phyloP scores from a whole-genome alignment of 2,329 filamentous ascomycete species.

The Cordyceps cicadae region DNA sequence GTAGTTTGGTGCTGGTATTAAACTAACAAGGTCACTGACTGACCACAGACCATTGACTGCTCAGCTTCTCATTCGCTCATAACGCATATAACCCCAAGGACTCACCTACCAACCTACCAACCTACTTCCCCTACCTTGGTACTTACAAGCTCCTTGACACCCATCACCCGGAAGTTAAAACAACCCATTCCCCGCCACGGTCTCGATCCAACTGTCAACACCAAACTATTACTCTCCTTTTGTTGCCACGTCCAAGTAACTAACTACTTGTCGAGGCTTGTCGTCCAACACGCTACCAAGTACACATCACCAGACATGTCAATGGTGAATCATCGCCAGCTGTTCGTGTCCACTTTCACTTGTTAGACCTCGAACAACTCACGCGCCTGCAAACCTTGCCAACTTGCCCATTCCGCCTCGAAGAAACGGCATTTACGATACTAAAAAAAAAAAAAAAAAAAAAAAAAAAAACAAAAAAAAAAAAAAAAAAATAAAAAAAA shows the following conservation, averaged over 20 bases:
- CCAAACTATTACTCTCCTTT: not conserved
- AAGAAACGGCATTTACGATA: too few species aligned
- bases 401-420: too few species aligned
- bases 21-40: not conserved
- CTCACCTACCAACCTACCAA: too few species aligned
- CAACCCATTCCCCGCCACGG: conserved; percentile 10
- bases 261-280: not conserved
- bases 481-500: too few species aligned
- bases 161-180: conserved; percentile 10
- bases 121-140: too few species aligned
- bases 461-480: too few species aligned
- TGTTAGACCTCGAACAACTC: not conserved
- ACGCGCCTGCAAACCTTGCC: too few species aligned
- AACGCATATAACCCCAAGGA: not conserved
- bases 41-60: not conserved
- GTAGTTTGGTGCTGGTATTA: too few species aligned
- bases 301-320: not conserved
- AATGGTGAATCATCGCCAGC: conserved; percentile 3
- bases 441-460: too few species aligned
- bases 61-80: conserved; percentile 9
- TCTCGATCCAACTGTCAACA: conserved; percentile 8
- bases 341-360: not conserved
- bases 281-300: not conserved
- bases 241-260: not conserved
- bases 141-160: conserved; percentile 6